Base-by-base conservation (phyloP, 1,139 yeast species). In the Suhomyces bokatorum region DNA sequence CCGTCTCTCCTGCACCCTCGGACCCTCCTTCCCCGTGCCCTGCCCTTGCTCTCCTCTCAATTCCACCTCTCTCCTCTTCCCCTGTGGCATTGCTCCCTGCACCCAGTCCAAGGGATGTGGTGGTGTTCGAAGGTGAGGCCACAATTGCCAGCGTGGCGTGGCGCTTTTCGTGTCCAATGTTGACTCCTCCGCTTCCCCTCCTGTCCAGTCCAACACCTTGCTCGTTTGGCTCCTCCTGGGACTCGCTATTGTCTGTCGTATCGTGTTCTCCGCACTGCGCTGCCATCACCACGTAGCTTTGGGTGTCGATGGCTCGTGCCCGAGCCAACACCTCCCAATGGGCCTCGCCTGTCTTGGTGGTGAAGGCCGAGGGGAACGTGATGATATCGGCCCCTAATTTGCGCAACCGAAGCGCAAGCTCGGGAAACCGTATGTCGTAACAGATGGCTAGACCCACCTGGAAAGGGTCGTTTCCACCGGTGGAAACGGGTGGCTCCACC, bases 351-450 rank as follows among this genome's bases (percentile, higher is more conserved):
- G 98, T 93, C 55, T 84, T 81, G 57, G 87, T 80, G 0, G 98
- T 91, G 69, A 95, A 93, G 0, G 98, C 98, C 32, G 95, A 85
- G 0, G 99, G 98, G 56, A 72, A 93, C 1, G 91, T 78, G 26
- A 93, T 57, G 27, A 93, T 67, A 46, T 89, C 78, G 0, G 97
- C 96, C 1, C 97, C 97, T 35, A 70, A 57, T 17, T 79, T 61
- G 34, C 97, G 72, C 35, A 88, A 69, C 36, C 81, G 63, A 30
- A 86, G 59, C 2, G 93, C 82, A 40, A 86, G 67, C 61, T 91
- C 97, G 0, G 97, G 97, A 62, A 91, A 91, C 51, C 98, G 70
- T 33, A 93, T 79, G 62, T 89, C 97, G 59, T 89, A 90, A 63
- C 97, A 90, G 32, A 88, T 86, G 1, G 85, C 88, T 11, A 81